These are phyloP conservation scores for Saprolegnia diclina DNA, from an alignment of 352 stramenopile genomes.

Conservation along the genomic window DNA sequence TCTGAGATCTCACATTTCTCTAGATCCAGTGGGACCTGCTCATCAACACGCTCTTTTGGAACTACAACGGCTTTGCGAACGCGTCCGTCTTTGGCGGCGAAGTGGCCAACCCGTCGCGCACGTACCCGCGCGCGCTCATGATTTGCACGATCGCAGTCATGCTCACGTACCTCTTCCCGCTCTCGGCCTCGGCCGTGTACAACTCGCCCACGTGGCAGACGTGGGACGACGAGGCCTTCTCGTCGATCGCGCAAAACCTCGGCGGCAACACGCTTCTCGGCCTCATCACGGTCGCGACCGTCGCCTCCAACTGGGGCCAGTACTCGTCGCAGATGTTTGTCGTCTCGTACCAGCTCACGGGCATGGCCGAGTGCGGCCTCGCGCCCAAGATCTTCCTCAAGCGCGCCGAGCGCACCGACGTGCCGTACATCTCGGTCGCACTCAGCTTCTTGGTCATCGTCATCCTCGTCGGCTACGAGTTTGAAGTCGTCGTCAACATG, in stretches of 20 bases:
- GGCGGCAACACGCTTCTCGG: constrained; percentile 78
- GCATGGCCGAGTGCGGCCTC: constrained; percentile 79
- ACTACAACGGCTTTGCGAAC: constrained; percentile 91
- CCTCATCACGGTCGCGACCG: constrained; percentile 85
- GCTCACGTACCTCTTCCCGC: constrained; percentile 79
- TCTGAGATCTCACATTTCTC: constrained; percentile 28
- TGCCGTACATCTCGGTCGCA: constrained; percentile 36
- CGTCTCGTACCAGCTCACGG: constrained; percentile 85
- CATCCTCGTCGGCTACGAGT: constrained; percentile 46
- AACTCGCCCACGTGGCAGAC: constrained; percentile 54
- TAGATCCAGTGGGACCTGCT: constrained; percentile 72
- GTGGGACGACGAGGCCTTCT: constrained; percentile 90
- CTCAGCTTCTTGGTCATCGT: constrained; percentile 39
- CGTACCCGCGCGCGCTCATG: constrained; percentile 83
- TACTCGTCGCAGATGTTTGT: constrained; percentile 91
- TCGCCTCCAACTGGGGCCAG: constrained; percentile 86
- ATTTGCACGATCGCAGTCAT: constrained; percentile 67
- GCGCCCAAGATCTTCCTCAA: constrained; percentile 76
- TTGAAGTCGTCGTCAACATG: constrained; percentile 72
- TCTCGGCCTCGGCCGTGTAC: constrained; percentile 74
- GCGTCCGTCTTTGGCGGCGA: constrained; percentile 88
- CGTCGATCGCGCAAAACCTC: constrained; percentile 71
- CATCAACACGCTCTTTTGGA: constrained; percentile 95
- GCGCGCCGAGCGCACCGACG: constrained; percentile 38
- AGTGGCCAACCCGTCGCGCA: constrained; percentile 72